These are phyloP conservation scores for Dimargaris cristalligena DNA, from an alignment of 192 early-diverging fungal genomes.

Conservation along the genomic window DNA sequence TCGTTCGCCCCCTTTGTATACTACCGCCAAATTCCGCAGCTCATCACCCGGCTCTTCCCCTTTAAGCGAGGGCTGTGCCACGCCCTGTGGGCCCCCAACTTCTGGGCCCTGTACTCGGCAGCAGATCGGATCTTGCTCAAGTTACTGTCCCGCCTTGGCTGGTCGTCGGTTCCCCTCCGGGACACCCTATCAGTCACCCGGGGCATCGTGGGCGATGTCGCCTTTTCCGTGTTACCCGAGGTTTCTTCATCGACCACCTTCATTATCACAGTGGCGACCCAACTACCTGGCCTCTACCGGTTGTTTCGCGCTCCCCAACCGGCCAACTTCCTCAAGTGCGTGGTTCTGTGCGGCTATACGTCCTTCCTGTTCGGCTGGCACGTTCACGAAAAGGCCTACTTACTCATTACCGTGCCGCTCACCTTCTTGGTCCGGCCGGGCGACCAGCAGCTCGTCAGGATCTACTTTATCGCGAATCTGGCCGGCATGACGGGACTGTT, in stretches of 20 bases:
- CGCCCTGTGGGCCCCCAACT: slow-evolving; percentile 93
- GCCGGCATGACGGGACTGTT: slow-evolving; percentile 14
- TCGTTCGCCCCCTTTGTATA: slow-evolving; percentile 72
- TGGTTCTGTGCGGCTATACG: slow-evolving; percentile 67
- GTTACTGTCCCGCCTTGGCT: not conserved
- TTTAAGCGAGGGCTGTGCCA: slow-evolving; percentile 95
- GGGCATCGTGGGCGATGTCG: slow-evolving; percentile 76
- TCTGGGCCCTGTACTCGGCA: slow-evolving; percentile 86
- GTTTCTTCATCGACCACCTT: slow-evolving; percentile 53
- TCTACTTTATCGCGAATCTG: not conserved
- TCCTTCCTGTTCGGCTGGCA: slow-evolving; percentile 96
- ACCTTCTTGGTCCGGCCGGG: slow-evolving; percentile 17
- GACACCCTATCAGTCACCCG: slow-evolving; percentile 49
- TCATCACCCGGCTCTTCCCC: slow-evolving; percentile 73
- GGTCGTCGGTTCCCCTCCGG: not conserved
- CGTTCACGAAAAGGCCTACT: slow-evolving; percentile 93
- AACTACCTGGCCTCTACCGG: slow-evolving; percentile 26
- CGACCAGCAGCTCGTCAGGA: slow-evolving; percentile 9
- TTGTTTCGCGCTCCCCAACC: slow-evolving; percentile 28
- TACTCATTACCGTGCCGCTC: slow-evolving; percentile 43
- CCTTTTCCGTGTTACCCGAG: slow-evolving; percentile 63
- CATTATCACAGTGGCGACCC: slow-evolving; percentile 49
- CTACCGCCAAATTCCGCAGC: slow-evolving; percentile 53
- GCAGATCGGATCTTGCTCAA: slow-evolving; percentile 47
- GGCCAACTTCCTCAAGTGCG: slow-evolving; percentile 39